Base-by-base conservation (phyloP, 176 grass and related monocot genomes). In the Cocos nucifera region DNA sequence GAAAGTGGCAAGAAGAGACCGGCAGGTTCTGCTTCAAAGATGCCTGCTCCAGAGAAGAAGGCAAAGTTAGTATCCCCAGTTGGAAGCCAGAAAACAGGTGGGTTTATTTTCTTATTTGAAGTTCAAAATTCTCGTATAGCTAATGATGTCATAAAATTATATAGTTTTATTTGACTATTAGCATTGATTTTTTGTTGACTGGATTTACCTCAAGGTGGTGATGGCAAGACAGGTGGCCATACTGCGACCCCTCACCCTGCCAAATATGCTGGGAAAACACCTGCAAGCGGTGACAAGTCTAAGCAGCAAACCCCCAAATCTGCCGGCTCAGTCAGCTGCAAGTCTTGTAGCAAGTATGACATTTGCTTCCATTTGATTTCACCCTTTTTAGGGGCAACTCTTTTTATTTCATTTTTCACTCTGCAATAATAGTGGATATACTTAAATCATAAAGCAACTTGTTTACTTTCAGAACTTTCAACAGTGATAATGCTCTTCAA, bases 171-270 rank as follows among this genome's bases (percentile, higher is more conserved):
- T 44, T 44, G 35, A 1, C 35, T 10, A 44, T 44, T 1, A 44
- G 35, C 35, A 44, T 9, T 44, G 8, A 44, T 44, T 44, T 44
- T 44, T 44, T 14, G 35, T 44, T 44, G 35, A 44, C 10, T 44
- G 35, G 35, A 44, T 14, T 44, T 44, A 12, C 35, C 14, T 44
- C 35, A 44, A 73, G 70, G 70, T 15, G 49, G 58, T 80, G 91
- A 76, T 75, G 78, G 71, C 16, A 96, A 78, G 75, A 90, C 82
- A 72, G 75, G 69, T 30, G 66, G 64, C 15, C 87, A 96, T 53
- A 67, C 85, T 51, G 83, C 83, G 8, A 96, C 92, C 26, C 92
- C 92, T 3, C 87, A 96, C 63, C 92, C 92, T 5, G 78, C 80
- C 2, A 96, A 96, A 54, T 75, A 80, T 23, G 66, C 54, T 0